Conservation (phyloP, 768 basidiomycete genomes). For the Dioszegia aurantiaca region DNA sequence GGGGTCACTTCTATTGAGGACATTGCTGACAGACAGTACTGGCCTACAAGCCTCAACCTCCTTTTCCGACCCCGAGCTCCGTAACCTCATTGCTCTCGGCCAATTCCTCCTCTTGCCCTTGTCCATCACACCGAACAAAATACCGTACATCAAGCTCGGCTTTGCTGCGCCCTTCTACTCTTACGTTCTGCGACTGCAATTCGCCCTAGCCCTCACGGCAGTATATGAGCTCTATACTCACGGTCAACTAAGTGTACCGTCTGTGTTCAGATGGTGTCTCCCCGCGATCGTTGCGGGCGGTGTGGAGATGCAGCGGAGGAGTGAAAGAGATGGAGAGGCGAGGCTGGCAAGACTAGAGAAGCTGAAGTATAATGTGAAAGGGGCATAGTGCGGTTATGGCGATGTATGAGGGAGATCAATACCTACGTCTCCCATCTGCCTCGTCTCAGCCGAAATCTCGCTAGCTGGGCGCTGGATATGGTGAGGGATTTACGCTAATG, state of each 20-base stretch:
- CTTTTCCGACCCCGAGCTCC: constrained; percentile 8
- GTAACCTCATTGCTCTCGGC: constrained; percentile 15
- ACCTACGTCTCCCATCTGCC: background rate
- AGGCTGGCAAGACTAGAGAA: constrained; percentile 24
- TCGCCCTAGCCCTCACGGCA: constrained; percentile 18
- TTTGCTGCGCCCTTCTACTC: constrained; percentile 15
- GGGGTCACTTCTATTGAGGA: background rate
- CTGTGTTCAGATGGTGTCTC: constrained; percentile 28
- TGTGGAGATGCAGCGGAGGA: constrained; percentile 28
- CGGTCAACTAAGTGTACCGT: constrained; percentile 4
- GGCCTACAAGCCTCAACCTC: constrained; percentile 19
- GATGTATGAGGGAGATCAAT: background rate
- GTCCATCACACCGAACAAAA: constrained; percentile 27
- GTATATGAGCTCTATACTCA: background rate
- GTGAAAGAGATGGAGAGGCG: constrained; percentile 24
- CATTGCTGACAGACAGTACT: constrained; percentile 15
- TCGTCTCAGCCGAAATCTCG: too few species aligned
- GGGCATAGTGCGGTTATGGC: constrained; percentile 19
- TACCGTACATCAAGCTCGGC: constrained; percentile 10
- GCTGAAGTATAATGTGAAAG: constrained; percentile 35
- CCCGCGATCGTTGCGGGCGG: constrained; percentile 27
- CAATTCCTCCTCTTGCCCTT: constrained; percentile 35
- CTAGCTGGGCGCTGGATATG: too few species aligned
- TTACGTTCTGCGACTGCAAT: constrained; percentile 24
- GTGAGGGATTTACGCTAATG: background rate